Evolutionary conservation across 2,329 filamentous ascomycete genomes (phyloP), one percentile per base, ranked within the genome.

Genomic region (Arthroderma sp.): DNA sequence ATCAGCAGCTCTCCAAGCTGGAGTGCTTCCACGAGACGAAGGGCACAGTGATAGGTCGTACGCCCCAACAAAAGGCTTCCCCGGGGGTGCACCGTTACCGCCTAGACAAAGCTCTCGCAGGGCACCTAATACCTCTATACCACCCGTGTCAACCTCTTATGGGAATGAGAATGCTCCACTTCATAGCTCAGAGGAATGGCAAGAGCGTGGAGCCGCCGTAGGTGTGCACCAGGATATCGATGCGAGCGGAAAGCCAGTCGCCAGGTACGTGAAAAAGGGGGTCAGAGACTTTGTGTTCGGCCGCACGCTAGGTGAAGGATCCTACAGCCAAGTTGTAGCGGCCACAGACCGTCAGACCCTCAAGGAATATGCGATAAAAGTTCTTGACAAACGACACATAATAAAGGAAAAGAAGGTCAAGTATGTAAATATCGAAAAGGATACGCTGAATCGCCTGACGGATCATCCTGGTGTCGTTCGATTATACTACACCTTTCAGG

Each of bases 351-450:
- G 91, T 60, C 89, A 95, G 71, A 95, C 89, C 0, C 76, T 94
- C 58, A 95, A 95, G 66, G 91, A 98, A 71, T 97, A 97, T 68
- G 93, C 93, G 25, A 91, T 98, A 74, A 98, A 98, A 71, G 91
- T 98, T 15, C 81, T 98, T 51, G 93, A 98, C 74, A 98, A 98
- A 75, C 83, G 90, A 66, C 93, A 98, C 71, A 98, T 98, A 68
- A 98, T 98, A 78, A 98, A 97, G 73, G 93, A 98, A 75, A 97
- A 95, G 74, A 98, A 98, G 79, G 95, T 98, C 67, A 98, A 98
- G 78, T 98, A 98, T 68, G 93, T 98, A 73, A 98, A 97, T 73
- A 98, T 98, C 66, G 93, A 98, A 73, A 96, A 96, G 75, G 91
- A 98, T 73, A 97, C 93, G 0, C 78, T 98, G 57, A 98, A 98